Percentiles rank a stretch among this genome's conserved stretches.
Conservation (phyloP, 129 eudicot genomes). For the Saussurea involucrata region DNA sequence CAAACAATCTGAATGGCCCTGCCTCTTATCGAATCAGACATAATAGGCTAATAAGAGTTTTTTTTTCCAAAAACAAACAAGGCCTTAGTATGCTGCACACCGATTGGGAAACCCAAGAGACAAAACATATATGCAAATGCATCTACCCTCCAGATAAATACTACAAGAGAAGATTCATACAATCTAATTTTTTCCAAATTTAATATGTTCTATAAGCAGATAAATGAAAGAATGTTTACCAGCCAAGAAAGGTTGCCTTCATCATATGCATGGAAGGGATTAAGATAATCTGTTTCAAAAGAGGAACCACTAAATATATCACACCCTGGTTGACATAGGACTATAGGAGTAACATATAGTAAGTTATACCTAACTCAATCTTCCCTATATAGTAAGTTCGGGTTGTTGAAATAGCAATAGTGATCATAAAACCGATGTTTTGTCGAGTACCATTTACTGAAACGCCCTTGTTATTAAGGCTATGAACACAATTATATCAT, state of each 20-base stretch:
- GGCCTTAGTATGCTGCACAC: too few species aligned
- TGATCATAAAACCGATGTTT: not conserved
- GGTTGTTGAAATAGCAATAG: not conserved
- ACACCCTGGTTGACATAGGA: not conserved
- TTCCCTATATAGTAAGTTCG: not conserved
- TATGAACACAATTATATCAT: too few species aligned
- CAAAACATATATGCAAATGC: too few species aligned
- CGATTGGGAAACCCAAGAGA: too few species aligned
- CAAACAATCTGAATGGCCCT: too few species aligned
- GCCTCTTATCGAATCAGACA: too few species aligned
- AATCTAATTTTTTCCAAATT: not conserved
- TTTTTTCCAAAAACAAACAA: too few species aligned
- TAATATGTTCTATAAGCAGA: not conserved
- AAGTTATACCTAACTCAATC: not conserved
- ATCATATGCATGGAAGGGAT: constrained; percentile 98
- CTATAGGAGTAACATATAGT: not conserved
- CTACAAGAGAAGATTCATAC: not conserved
- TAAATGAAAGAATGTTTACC: constrained; percentile 44
- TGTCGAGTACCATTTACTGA: not conserved
- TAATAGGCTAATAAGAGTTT: too few species aligned
- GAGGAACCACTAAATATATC: constrained; percentile 7
- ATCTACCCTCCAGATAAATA: not conserved
- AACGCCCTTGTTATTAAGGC: not conserved
- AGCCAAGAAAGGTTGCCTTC: constrained; percentile 99
- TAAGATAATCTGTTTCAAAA: constrained; percentile 71